Percentiles rank a stretch among this genome's conserved stretches.
phyloP scores from a whole-genome alignment of 2,329 filamentous ascomycete genomes.

The Cladosporium austrohemisphaericum region DNA sequence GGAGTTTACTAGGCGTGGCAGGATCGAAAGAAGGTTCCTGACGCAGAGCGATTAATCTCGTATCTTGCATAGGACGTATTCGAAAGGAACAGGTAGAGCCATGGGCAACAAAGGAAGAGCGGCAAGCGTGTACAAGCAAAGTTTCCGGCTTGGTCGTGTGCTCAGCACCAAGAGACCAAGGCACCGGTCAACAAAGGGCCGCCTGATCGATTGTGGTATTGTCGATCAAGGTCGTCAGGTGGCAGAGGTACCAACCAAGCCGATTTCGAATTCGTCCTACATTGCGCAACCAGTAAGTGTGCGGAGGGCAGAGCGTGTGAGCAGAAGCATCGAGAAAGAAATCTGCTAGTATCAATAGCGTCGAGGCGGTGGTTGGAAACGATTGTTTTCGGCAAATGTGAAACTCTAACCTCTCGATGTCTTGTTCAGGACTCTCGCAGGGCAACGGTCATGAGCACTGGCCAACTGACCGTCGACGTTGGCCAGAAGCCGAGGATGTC shows the following conservation, averaged over 20 bases:
- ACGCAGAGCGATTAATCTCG: too few relatives aligned
- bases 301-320: neutral
- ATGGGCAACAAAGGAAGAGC: conserved; percentile 1
- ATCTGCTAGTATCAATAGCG: neutral
- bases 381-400: conserved; percentile 1
- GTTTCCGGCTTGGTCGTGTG: conserved; percentile 12
- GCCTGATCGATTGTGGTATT: conserved; percentile 4
- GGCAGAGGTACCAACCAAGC: conserved; percentile 12
- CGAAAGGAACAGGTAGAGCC: neutral
- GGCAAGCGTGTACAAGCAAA: conserved; percentile 5
- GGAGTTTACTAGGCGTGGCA: too few relatives aligned
- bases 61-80: neutral
- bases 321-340: neutral
- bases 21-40: too few relatives aligned
- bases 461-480: neutral
- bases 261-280: neutral
- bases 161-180: neutral
- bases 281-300: conserved; percentile 1
- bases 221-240: conserved; percentile 1
- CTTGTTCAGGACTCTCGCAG: neutral
- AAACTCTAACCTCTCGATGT: conserved; percentile 12
- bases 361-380: neutral
- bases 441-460: conserved; percentile 12
- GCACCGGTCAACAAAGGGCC: conserved; percentile 4
- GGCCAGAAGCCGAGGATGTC: neutral